Evolutionary conservation across 2,329 filamentous ascomycete species (phyloP), one percentile per base, ranked within the genome.

Genomic region (Fusarium buharicum): DNA sequence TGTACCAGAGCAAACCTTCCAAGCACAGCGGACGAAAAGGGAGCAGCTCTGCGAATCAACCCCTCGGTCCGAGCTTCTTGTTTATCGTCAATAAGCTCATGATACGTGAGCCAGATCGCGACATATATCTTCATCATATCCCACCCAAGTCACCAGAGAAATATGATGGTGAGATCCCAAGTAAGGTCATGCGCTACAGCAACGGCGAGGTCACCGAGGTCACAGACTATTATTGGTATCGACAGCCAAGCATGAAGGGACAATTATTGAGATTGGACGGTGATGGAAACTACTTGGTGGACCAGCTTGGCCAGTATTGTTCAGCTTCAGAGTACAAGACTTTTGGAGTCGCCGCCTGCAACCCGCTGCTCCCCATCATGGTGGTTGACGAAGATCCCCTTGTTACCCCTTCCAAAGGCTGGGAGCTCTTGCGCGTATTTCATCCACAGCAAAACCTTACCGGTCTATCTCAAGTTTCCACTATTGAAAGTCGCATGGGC

Each of bases 61-160:
- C 27, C 3, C 14, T 3, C 6, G 16, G 22, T 12, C 50, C 71
- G 2, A 73, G 68, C 30, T 80, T 80, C 50, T 59, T 79, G 2
- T 81, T 81, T 22, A 68, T 76, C 3, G 69, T 78, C 39, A 78
- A 78, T 54, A 73, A 78, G 36, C 64, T 78, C 4, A 6, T 50
- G 2, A 52, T 76, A 18, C 38, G 64, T 7, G 40, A 41, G 6
- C 64, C 63, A 7, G 49, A 40, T 0, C 9, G 17, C 3, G 46
- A 67, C 4, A 18, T 33, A 1, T 58, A 64, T 14, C 38, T 48
- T n/a, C 76, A 78, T 33, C 47, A 20, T 1, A 45, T 75, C 4
- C 78, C 78, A 0, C 78, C 76, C 0, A 38, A 1, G 5, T 18
- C 6, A 0, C 53, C 67, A 1, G 13, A 8, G 0, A 52, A 54